These are phyloP conservation scores for Aureobasidium musti DNA, from an alignment of 2,329 filamentous ascomycete genomes.

Conservation along the genomic window DNA sequence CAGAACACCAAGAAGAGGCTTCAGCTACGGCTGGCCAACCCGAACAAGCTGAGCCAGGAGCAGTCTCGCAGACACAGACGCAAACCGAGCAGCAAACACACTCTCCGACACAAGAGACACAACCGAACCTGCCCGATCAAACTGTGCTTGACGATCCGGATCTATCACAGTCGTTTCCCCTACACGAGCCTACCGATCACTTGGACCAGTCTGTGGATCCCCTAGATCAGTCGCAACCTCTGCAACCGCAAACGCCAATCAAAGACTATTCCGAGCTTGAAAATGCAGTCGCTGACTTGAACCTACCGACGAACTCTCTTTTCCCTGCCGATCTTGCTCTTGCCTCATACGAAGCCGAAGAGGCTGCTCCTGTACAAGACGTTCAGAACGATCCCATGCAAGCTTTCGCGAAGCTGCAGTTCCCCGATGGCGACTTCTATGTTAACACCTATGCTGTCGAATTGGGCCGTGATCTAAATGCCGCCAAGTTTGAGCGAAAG, in stretches of 20 bases:
- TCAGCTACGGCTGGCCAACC: not conserved
- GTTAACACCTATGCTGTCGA: conserved; percentile 74
- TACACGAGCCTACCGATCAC: not conserved
- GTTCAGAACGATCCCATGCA: conserved; percentile 45
- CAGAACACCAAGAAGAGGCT: not conserved
- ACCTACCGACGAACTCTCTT: conserved; percentile 16
- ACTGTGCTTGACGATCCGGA: not conserved
- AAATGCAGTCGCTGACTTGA: conserved; percentile 20
- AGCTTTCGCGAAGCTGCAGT: conserved; percentile 68
- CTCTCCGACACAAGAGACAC: conserved; percentile 4
- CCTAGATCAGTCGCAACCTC: conserved; percentile 13
- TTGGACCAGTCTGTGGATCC: conserved; percentile 17
- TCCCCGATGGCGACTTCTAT: conserved; percentile 74
- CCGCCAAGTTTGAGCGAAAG: conserved; percentile 43
- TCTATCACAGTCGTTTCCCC: not conserved
- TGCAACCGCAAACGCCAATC: conserved; percentile 11
- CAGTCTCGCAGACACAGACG: conserved; percentile 24
- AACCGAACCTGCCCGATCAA: not conserved
- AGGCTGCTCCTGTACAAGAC: conserved; percentile 29
- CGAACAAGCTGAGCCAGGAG: not conserved
- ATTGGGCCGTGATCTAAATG: conserved; percentile 69
- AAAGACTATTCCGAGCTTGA: conserved; percentile 28
- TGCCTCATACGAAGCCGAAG: conserved; percentile 31
- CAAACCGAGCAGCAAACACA: conserved; percentile 27
- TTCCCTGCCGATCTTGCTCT: conserved; percentile 30